Conservation (phyloP, 768 basidiomycete species). For the Rhizopogon sp. region DNA sequence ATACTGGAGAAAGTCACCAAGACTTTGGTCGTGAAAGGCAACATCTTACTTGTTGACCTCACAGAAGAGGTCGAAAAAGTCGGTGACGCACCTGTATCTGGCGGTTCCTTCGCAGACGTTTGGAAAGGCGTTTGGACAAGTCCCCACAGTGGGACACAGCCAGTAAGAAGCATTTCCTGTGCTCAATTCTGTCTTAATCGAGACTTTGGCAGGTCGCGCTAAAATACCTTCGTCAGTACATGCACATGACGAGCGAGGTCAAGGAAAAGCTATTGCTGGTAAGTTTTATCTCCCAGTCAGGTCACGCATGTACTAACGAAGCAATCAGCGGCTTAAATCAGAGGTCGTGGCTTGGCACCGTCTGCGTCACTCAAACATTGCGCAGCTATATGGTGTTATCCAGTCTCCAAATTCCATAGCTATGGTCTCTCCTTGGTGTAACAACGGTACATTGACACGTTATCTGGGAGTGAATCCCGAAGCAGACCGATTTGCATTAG, state of each 20-base stretch:
- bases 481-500: constrained; percentile 43
- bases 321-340: constrained; percentile 45
- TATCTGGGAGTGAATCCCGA: constrained; percentile 39
- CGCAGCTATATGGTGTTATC: constrained; percentile 50
- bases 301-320: background rate
- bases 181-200: background rate
- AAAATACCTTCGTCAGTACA: constrained; percentile 45
- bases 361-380: constrained; percentile 50
- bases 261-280: constrained; percentile 52
- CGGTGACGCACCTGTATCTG: constrained; percentile 42
- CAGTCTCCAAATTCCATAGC: constrained; percentile 47
- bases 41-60: constrained; percentile 45
- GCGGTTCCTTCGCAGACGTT: constrained; percentile 57
- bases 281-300: background rate
- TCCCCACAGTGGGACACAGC: constrained; percentile 28
- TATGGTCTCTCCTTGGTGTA: constrained; percentile 65
- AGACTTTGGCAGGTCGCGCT: constrained; percentile 41
- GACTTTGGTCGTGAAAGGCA: constrained; percentile 46
- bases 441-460: constrained; percentile 48
- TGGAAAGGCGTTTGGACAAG: constrained; percentile 57
- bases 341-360: constrained; percentile 57
- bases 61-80: constrained; percentile 49
- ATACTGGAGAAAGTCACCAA: constrained; percentile 51
- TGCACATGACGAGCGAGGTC: constrained; percentile 44
- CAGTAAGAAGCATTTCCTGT: constrained; percentile 7